These are phyloP conservation scores for Phoma sp. DNA, from an alignment of 2,329 filamentous ascomycete species.

Conservation along the genomic window DNA sequence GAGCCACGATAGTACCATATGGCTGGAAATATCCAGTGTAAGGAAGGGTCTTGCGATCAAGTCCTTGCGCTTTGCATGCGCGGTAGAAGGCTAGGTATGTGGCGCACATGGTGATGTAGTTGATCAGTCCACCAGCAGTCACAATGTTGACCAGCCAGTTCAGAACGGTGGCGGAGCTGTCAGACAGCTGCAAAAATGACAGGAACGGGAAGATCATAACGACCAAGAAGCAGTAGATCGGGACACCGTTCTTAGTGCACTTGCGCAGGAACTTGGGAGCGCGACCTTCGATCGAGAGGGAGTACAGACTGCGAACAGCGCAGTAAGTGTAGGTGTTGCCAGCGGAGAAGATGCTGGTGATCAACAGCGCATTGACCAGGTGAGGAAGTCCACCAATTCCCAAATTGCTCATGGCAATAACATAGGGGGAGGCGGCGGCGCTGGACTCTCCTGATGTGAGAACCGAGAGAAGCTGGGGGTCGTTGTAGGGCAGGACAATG, in stretches of 20 bases:
- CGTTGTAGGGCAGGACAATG: slow-evolving; percentile 65
- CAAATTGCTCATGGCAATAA: slow-evolving; percentile 66
- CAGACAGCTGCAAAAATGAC: slow-evolving; percentile 75
- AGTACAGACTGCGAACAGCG: slow-evolving; percentile 60
- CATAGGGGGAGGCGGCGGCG: slow-evolving; percentile 67
- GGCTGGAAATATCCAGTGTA: slow-evolving; percentile 57
- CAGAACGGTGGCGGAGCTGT: slow-evolving; percentile 69
- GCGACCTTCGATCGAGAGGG: slow-evolving; percentile 60
- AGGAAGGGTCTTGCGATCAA: slow-evolving; percentile 57
- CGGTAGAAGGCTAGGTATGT: slow-evolving; percentile 67
- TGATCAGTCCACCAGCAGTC: slow-evolving; percentile 68
- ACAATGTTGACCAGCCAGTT: slow-evolving; percentile 75
- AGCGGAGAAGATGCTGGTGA: slow-evolving; percentile 63
- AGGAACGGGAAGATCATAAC: slow-evolving; percentile 73
- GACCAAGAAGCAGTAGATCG: slow-evolving; percentile 72
- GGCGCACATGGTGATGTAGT: slow-evolving; percentile 58
- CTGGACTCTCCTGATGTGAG: slow-evolving; percentile 36
- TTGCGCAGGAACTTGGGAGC: slow-evolving; percentile 63
- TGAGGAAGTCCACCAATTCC: slow-evolving; percentile 61
- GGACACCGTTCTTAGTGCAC: slow-evolving; percentile 69
- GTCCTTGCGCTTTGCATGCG: slow-evolving; percentile 56
- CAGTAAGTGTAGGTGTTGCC: slow-evolving; percentile 64
- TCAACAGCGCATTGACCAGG: slow-evolving; percentile 63
- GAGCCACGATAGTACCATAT: slow-evolving; percentile 58
- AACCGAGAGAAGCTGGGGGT: slow-evolving; percentile 71